Evolutionary conservation across 2,329 filamentous ascomycete genomes (phyloP), one percentile per base, ranked within the genome.

Genomic region (Neocucurbitaria cava): DNA sequence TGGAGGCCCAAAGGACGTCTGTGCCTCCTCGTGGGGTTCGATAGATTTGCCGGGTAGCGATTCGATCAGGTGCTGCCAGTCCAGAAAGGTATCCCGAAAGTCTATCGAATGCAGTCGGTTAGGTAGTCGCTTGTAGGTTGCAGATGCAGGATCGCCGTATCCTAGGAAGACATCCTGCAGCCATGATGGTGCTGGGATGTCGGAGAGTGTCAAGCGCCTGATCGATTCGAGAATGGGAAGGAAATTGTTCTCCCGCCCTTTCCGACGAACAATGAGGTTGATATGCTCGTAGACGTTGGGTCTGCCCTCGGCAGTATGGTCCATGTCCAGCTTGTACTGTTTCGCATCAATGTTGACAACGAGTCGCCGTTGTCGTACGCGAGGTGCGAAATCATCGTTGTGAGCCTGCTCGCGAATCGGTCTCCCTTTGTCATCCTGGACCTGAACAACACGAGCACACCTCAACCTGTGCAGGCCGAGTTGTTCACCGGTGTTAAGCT

Each of bases 151-250:
- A 75, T 99, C 93, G 42, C 95, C 95, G 73, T 96, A 98, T 3
- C 95, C 95, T n/a, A 99, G 81, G 75, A 98, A 99, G 9, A 98
- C 94, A 64, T 98, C 95, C 68, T 96, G 92, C 39, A 99, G 82
- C 95, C 95, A 99, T 2, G 88, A 85, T 13, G 95, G 92, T 49
- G 98, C 82, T 6, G 91, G 90, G 18, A 94, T 88, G 65, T 96
- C 91, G 0, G 92, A 92, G 30, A 96, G 81, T 1, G 92, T 89
- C 26, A 99, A 83, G 60, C 87, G 90, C 69, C 89, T 91, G 70
- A 99, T 96, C 1, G 93, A 96, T 67, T 97, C 91, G 31, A 99
- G 82, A 9, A 99, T 88, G 9, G 93, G 88, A 70, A 91, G 96
- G 82, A 99, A 99, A 76, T 99, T 99, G 78, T 99, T 99, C 76